phyloP scores from a whole-genome alignment of 176 grass and related monocot species.

The Pontederia paniculata region DNA sequence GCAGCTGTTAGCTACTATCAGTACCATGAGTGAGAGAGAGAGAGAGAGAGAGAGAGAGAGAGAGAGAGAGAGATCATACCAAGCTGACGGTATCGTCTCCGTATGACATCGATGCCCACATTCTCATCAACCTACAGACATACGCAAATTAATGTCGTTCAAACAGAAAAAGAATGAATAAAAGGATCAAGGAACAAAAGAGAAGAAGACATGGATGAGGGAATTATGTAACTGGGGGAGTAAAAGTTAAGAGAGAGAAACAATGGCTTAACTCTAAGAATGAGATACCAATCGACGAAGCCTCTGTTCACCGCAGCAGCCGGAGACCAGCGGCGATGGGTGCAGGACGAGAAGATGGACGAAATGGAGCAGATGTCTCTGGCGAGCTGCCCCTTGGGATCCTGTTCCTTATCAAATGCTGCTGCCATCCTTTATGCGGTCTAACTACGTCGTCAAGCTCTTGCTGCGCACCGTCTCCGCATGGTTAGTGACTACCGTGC shows the following conservation, averaged over 20 bases:
- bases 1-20: too few species aligned
- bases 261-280: slow-evolving; percentile 45
- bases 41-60: neutral
- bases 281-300: slow-evolving; percentile 92
- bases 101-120: slow-evolving; percentile 38
- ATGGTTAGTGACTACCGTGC: neutral
- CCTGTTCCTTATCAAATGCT: slow-evolving; percentile 21
- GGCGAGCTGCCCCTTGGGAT: slow-evolving; percentile 23
- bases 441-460: neutral
- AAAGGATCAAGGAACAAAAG: neutral
- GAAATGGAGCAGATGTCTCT: slow-evolving; percentile 37
- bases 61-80: slow-evolving; percentile 25
- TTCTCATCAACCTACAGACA: slow-evolving; percentile 40
- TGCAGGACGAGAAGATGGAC: slow-evolving; percentile 44
- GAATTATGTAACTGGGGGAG: neutral
- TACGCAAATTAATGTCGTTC: neutral
- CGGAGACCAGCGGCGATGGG: slow-evolving; percentile 38
- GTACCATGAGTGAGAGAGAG: slow-evolving; percentile 1
- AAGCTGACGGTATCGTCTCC: slow-evolving; percentile 55
- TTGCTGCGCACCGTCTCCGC: too few species aligned
- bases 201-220: neutral
- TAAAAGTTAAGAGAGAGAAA: neutral
- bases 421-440: neutral
- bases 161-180: neutral
- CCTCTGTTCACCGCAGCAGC: neutral